Percentiles rank a stretch among this genome's conserved stretches.
These are phyloP conservation scores for Hanseniaspora nectarophila DNA, from an alignment of 805 yeast genomes.

Conservation along the genomic window DNA sequence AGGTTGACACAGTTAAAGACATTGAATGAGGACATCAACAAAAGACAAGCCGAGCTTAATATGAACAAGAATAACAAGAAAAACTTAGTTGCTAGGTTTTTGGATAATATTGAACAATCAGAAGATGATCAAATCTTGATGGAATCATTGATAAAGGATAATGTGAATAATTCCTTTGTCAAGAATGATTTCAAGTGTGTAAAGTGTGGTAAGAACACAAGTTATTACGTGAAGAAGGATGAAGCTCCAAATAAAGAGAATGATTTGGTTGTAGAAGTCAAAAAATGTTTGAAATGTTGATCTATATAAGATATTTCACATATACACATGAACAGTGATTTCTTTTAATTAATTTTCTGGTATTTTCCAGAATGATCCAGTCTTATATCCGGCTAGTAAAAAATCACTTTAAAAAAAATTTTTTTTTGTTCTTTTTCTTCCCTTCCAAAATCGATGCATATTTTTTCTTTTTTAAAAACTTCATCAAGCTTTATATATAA, in stretches of 20 bases:
- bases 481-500: not conserved
- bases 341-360: too few species aligned
- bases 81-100: not conserved
- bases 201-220: not conserved
- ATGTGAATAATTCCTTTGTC: not conserved
- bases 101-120: slow-evolving; percentile 8
- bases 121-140: slow-evolving; percentile 9
- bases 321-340: too few species aligned
- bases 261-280: not conserved
- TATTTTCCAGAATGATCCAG: not conserved
- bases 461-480: not conserved
- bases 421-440: not conserved
- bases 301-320: not conserved
- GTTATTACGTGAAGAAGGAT: not conserved
- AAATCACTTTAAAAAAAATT: not conserved
- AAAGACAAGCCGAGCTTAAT: not conserved
- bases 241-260: not conserved
- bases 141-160: not conserved
- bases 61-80: not conserved
- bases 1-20: slow-evolving; percentile 33
- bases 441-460: too few species aligned
- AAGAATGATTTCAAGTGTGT: not conserved
- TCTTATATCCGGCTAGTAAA: not conserved
- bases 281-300: not conserved
- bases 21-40: slow-evolving; percentile 26